These are phyloP conservation scores for Solanum etuberosum DNA, from an alignment of 257 asterid species.

Conservation along the genomic window DNA sequence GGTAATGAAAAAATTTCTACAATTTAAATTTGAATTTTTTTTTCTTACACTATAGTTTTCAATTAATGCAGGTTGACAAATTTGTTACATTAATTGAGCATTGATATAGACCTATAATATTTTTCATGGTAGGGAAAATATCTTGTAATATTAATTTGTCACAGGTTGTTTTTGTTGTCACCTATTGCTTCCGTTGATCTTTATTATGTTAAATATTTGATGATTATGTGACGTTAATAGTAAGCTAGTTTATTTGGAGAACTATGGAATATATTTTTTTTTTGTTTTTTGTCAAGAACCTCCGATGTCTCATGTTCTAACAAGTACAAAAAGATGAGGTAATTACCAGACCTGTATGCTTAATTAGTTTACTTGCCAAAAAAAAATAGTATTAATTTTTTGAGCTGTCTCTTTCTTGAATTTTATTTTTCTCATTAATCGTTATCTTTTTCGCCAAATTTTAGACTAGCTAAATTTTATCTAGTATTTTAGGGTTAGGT, in stretches of 20 bases:
- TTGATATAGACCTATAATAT: background rate
- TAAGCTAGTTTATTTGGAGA: background rate
- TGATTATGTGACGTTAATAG: background rate
- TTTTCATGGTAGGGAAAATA: background rate
- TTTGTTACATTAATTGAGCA: background rate
- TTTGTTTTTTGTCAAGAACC: background rate
- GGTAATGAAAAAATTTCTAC: background rate
- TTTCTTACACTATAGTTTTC: background rate
- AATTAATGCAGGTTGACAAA: constrained; percentile 8
- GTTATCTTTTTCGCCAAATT: background rate
- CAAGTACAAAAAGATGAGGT: background rate
- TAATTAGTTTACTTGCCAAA: background rate
- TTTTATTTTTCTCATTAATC: background rate
- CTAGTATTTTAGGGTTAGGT: background rate
- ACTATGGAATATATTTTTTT: background rate
- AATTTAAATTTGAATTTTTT: background rate
- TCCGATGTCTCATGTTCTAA: background rate
- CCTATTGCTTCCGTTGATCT: background rate
- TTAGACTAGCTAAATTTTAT: background rate
- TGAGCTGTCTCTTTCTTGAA: background rate
- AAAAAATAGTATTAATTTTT: background rate
- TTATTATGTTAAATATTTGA: background rate
- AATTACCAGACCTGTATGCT: background rate
- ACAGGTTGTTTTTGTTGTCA: constrained; percentile 5
- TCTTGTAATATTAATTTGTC: constrained; percentile 4